Evolutionary conservation across 306 rosid genomes (phyloP).

Genomic region (Lathyrus sativus): DNA sequence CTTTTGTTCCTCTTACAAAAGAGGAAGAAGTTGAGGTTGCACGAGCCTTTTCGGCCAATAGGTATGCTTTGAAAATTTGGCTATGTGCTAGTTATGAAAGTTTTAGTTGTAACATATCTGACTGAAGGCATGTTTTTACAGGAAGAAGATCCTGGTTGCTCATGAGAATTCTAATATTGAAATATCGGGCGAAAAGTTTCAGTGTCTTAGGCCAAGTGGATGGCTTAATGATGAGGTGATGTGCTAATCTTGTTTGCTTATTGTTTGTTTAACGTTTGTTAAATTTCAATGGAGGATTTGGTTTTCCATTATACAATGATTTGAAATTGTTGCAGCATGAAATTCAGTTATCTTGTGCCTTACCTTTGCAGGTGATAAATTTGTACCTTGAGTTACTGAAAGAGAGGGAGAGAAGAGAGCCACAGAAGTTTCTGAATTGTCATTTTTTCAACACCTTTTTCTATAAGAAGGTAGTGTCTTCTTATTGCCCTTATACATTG

Average conservation of each 20-base stretch:
- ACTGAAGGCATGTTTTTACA: constrained; percentile 41
- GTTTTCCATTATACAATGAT: constrained; percentile 1
- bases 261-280: constrained; percentile 19
- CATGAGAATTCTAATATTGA: constrained; percentile 76
- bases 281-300: constrained; percentile 26
- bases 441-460: constrained; percentile 93
- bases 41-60: constrained; percentile 54
- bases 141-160: constrained; percentile 70
- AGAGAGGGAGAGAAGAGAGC: constrained; percentile 90
- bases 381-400: constrained; percentile 88
- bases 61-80: constrained; percentile 53
- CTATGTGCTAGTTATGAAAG: constrained; percentile 13
- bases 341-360: constrained; percentile 30
- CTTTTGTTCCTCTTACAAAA: constrained; percentile 63
- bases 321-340: constrained; percentile 13
- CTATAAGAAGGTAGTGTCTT: constrained; percentile 69
- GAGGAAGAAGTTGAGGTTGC: constrained; percentile 63
- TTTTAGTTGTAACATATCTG: constrained; percentile 32
- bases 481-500: constrained; percentile 8
- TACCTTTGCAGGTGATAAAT: constrained; percentile 74
- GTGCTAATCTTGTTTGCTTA: constrained; percentile 27
- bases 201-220: constrained; percentile 67
- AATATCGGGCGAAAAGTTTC: constrained; percentile 63
- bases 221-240: constrained; percentile 96
- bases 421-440: constrained; percentile 69